Evolutionary conservation across 345 rosid genomes (phyloP), one percentile per base, ranked within the genome.

Genomic region (Murraya koenigii): DNA sequence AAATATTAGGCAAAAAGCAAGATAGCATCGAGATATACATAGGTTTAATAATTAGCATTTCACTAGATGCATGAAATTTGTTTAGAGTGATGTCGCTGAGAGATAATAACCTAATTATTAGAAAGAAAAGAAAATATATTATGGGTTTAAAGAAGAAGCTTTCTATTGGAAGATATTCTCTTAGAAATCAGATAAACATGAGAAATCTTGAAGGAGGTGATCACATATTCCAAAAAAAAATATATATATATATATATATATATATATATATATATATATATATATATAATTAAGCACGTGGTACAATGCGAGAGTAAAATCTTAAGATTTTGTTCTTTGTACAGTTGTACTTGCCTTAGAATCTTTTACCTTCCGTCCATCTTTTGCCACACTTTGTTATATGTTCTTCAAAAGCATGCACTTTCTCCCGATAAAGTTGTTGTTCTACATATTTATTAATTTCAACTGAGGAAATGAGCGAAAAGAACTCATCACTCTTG

Each of bases 291-390:
- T 5, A 56, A 19, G 30, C 20, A 32, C 33, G 63, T 25, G 32
- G 44, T 1, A 20, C 41, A 20, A 67, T 44, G 20, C 56, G 14
- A 2, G 2, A 17, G 41, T 8, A 9, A 64, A 26, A 13, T n/a
- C 15, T 8, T 30, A 3, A 33, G 35, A 33, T 33, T 33, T 33
- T 33, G 35, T 30, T 30, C 32, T 30, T 30, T 30, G 77, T n/a
- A n/a, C n/a, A n/a, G n/a, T n/a, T n/a, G n/a, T 63, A 75, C 77
- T 75, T 75, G 70, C 44, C 39, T 47, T 64, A 7, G 62, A 30
- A 63, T 63, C 64, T 52, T 64, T 72, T 15, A 23, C 32, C 78
- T 52, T 75, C 52, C 54, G 35, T 75, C 78, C 78, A 64, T 75
- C 63, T 64, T 52, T 64, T 32, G 71, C 54, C 7, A 68, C 61